These are phyloP conservation scores for Cylindrotheca closterium DNA, from an alignment of 108 stramenopile genomes.

Conservation along the genomic window DNA sequence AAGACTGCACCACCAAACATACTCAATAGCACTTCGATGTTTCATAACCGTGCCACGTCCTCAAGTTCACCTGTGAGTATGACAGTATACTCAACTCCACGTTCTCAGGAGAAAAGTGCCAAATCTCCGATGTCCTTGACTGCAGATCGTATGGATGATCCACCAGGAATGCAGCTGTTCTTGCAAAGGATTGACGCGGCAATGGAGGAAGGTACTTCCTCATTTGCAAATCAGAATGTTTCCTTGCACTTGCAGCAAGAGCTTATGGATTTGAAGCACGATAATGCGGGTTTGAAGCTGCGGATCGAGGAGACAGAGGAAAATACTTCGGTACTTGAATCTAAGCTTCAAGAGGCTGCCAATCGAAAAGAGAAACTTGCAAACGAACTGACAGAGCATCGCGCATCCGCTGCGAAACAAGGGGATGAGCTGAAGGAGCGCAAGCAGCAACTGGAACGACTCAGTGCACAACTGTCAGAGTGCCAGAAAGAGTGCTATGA, in stretches of 20 bases:
- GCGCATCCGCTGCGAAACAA: no score
- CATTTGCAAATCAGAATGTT: background rate
- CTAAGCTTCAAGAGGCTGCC: background rate
- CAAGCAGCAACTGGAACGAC: no score
- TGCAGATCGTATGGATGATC: background rate
- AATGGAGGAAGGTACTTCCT: background rate
- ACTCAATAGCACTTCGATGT: background rate
- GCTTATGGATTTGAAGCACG: background rate
- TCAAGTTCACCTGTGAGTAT: background rate
- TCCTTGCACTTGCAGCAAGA: background rate
- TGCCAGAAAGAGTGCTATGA: background rate
- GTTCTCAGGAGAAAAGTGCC: background rate
- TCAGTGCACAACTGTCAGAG: no score
- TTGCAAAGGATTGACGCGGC: background rate
- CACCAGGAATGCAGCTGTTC: no score
- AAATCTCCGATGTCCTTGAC: background rate
- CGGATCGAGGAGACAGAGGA: background rate
- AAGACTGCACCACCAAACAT: background rate
- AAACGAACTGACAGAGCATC: no score
- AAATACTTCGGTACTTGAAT: background rate
- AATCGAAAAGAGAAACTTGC: no score
- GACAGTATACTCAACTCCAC: no score
- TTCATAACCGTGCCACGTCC: no score
- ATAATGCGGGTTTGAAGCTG: background rate
- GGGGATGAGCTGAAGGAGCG: no score